Base-by-base conservation (phyloP, 177 flowering plant genomes). In the Vitis hybrid region DNA sequence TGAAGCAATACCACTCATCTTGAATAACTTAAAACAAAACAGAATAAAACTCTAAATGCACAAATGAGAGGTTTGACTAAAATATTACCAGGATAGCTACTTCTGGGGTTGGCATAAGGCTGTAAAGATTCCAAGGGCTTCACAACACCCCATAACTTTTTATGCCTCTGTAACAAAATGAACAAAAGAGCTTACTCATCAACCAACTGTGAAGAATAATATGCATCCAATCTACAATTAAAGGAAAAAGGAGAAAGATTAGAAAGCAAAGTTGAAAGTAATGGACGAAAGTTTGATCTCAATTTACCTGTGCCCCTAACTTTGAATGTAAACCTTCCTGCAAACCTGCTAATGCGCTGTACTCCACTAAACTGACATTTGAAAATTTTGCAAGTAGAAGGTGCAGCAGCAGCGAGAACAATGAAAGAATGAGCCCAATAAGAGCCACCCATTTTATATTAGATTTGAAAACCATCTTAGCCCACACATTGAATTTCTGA, bases 81-180 rank as follows among this genome's bases (percentile, higher is more conserved):
- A 61, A 18, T 21, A 64, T 70, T 86, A 94, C 97, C 91, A 74
- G 82, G 82, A 82, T 89, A 89, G 65, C 49, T 74, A 76, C 79
- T 81, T 82, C 99, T 86, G 4, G 98, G 91, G 57, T 84, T 86
- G 23, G 97, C 89, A 81, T 90, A 93, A 11, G 98, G 97, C 68
- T 86, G 91, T 83, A 95, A 80, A 9, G 88, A 71, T 75, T 85
- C 85, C 74, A 93, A 71, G 15, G 86, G 72, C 74, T 80, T 84
- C 62, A 90, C 85, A 60, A 63, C 51, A 39, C 89, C 94, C 98
- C 98, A 95, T 70, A 93, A 73, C 80, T 79, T 92, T 66, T 78
- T 85, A 75, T 78, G 78, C 21, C 79, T 79, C 98, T 92, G 77
- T n/a, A 78, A 62, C 65, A 69, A 55, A 70, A 18, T 21, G 11